Evolutionary conservation across 108 stramenopile species (phyloP).

Genomic region (Nitzschia putrida): DNA sequence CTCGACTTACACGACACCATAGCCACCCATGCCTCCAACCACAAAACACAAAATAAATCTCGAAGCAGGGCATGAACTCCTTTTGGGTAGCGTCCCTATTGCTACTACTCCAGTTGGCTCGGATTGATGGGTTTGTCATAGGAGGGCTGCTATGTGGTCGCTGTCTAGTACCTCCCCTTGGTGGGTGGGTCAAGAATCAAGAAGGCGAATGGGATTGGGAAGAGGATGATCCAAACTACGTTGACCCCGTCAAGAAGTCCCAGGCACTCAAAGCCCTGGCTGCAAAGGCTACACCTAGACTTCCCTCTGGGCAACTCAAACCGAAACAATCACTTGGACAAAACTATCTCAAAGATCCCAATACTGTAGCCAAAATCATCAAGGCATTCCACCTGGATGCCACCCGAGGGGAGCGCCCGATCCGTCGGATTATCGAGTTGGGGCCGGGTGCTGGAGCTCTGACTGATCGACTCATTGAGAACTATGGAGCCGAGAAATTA

Average conservation of each 20-base stretch:
- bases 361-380: constrained; percentile 93
- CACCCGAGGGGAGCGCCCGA: constrained; percentile 26
- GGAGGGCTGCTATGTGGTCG: neutral
- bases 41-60: too few species aligned
- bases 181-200: constrained; percentile 70
- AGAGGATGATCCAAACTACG: constrained; percentile 68
- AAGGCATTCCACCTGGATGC: constrained; percentile 84
- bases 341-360: constrained; percentile 92
- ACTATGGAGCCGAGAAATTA: constrained; percentile 67
- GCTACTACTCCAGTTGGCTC: neutral
- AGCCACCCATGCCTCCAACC: too few species aligned
- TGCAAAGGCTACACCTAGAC: constrained; percentile 63
- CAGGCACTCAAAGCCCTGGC: constrained; percentile 28
- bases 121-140: neutral
- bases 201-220: constrained; percentile 90
- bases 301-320: constrained; percentile 72
- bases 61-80: too few species aligned
- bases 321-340: constrained; percentile 97
- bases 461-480: constrained; percentile 80
- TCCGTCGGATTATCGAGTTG: constrained; percentile 73
- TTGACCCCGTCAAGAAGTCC: constrained; percentile 19
- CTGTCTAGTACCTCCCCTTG: neutral
- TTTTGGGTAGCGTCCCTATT: too few species aligned
- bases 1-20: too few species aligned
- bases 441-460: constrained; percentile 96